Evolutionary conservation across 1,284 basidiomycete genomes (phyloP).

Genomic region (Sanghuangporus baumii): DNA sequence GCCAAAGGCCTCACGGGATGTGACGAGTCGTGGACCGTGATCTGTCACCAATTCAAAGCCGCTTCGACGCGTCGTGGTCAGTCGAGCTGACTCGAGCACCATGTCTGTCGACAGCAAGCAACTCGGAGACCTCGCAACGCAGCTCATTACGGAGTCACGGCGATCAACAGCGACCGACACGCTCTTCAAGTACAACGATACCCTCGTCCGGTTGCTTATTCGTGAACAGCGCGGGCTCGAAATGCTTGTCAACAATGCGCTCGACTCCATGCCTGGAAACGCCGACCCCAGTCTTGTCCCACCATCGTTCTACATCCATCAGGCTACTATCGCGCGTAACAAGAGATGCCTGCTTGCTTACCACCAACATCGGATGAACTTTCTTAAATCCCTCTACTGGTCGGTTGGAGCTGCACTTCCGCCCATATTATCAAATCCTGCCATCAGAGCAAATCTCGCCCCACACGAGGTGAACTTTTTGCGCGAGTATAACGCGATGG

Average conservation of each 20-base stretch:
- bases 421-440: constrained; percentile 72
- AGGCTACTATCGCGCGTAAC: constrained; percentile 85
- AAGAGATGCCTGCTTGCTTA: constrained; percentile 93
- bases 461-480: constrained; percentile 92
- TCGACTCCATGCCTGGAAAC: constrained; percentile 35
- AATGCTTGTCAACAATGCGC: constrained; percentile 44
- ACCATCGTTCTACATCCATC: constrained; percentile 78
- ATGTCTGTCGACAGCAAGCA: constrained; percentile 29
- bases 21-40: not conserved
- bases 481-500: constrained; percentile 72
- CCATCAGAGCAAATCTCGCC: constrained; percentile 74
- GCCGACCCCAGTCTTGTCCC: constrained; percentile 34
- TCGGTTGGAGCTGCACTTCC: constrained; percentile 86
- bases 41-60: not conserved
- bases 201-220: constrained; percentile 78
- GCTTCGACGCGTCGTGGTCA: not conserved
- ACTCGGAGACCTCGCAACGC: constrained; percentile 80
- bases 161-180: constrained; percentile 79
- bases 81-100: not conserved
- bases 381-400: constrained; percentile 86
- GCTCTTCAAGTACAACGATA: constrained; percentile 89
- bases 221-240: constrained; percentile 91
- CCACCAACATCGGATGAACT: constrained; percentile 78
- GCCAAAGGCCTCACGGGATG: not conserved
- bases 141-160: constrained; percentile 82